phyloP scores from a whole-genome alignment of 495 filamentous ascomycete genomes.

The Corynascus novoguineensis region DNA sequence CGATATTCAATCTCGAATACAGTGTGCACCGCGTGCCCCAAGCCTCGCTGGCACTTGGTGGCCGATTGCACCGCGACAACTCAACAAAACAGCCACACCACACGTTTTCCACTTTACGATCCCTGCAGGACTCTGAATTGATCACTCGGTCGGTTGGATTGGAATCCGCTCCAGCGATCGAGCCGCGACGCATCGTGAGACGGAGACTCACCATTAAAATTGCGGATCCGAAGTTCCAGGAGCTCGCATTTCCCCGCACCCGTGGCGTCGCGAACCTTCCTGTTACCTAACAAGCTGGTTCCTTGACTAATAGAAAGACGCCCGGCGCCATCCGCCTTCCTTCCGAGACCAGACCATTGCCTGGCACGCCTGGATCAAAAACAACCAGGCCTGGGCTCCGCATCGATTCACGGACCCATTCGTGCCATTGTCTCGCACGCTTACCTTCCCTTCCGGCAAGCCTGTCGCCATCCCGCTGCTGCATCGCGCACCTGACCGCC shows the following conservation, averaged over 20 bases:
- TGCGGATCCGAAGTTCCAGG: conserved; percentile 21
- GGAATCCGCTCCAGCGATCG: not conserved
- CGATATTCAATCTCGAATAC: not conserved
- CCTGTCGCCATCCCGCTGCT: conserved; percentile 24
- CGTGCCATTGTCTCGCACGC: conserved; percentile 8
- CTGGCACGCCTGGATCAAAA: conserved; percentile 3
- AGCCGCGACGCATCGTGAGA: not conserved
- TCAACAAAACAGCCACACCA: not conserved
- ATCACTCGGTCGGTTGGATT: not conserved
- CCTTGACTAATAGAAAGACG: conserved; percentile 49
- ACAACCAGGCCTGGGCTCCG: conserved; percentile 1
- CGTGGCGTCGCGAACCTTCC: conserved; percentile 32
- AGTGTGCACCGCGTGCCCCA: too few species aligned
- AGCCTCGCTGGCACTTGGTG: not conserved
- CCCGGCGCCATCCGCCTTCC: conserved; percentile 15
- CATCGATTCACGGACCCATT: conserved; percentile 15
- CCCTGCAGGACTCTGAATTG: not conserved
- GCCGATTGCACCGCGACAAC: not conserved
- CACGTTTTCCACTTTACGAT: not conserved
- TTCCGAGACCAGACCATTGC: conserved; percentile 22
- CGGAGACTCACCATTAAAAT: conserved; percentile 8
- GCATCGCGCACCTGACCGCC: conserved; percentile 30
- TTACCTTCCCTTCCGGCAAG: conserved; percentile 3
- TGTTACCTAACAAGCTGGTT: conserved; percentile 44
- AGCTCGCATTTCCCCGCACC: conserved; percentile 41